Evolutionary conservation across 2,329 filamentous ascomycete genomes (phyloP).

Genomic region (Xylaria digitata): DNA sequence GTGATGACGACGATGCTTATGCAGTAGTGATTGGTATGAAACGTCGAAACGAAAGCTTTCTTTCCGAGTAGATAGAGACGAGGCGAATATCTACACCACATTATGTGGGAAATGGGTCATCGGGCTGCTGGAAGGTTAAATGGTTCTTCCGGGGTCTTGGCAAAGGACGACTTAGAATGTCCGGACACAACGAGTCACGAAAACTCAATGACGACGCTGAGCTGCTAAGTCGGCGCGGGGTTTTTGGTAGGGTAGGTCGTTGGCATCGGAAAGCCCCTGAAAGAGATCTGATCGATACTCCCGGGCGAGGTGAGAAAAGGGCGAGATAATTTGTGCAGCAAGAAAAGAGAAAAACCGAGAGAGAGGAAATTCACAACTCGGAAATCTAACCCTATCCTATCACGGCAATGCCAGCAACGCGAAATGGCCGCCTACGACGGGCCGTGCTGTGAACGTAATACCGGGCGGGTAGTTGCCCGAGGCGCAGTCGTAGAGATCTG

Average conservation of each 20-base stretch:
- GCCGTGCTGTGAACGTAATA: conserved; percentile 78
- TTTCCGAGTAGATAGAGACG: neutral
- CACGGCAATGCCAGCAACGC: conserved; percentile 73
- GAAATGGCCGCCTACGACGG: conserved; percentile 84
- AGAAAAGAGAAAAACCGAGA: neutral
- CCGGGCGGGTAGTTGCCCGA: conserved; percentile 71
- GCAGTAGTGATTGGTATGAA: neutral
- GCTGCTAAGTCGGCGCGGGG: too few relatives aligned
- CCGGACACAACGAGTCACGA: neutral
- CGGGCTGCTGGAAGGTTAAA: neutral
- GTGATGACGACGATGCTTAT: conserved; percentile 15
- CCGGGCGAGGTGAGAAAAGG: neutral
- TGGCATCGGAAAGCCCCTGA: neutral
- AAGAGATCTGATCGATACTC: neutral
- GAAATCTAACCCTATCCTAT: neutral
- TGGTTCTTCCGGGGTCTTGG: neutral
- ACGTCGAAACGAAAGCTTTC: conserved; percentile 1
- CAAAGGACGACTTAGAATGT: neutral
- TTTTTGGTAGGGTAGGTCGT: conserved; percentile 1
- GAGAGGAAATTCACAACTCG: neutral
- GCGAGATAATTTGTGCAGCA: neutral
- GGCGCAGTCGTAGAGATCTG: conserved; percentile 80
- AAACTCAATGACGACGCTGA: neutral
- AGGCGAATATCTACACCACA: conserved; percentile 2
- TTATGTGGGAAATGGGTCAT: neutral